Evolutionary conservation across 345 rosid species (phyloP), one percentile per base, ranked within the genome.

Genomic region (Gossypium rotundifolium): DNA sequence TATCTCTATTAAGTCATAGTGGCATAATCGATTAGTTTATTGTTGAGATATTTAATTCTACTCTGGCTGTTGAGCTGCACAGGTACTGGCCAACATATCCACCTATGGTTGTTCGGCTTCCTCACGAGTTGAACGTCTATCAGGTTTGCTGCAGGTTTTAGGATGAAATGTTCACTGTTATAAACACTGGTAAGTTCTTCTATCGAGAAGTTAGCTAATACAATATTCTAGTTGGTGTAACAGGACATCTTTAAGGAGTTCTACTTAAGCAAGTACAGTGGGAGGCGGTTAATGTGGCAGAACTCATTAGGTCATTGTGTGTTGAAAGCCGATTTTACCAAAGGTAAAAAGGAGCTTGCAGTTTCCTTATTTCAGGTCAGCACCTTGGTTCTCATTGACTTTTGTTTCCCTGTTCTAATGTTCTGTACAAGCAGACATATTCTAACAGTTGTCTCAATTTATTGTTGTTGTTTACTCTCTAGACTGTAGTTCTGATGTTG

Each of bases 21-120:
- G 64, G 13, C 77, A 49, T 71, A 29, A 29, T 70, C 38, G 58
- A 42, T 27, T 72, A 67, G 48, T 55, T n/a, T 38, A 18, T 44
- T 72, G 10, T 62, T 7, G 7, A 53, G 23, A 40, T 48, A 12
- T 62, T 73, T 59, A 48, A 72, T 67, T 29, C 9, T 71, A 33
- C 6, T 79, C 79, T 23, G 71, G 27, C 83, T 75, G 25, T 27
- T 81, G 74, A 33, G 40, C 7, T 33, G 40, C 40, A 91, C 83
- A 95, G 99, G 75, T 95, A 91, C 83, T 95, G 99, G 99, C 99
- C 99, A 71, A 95, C 98, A 46, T 95, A 95, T 84, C 97, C 98
- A 23, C 99, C 96, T 58, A 93, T 93, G 96, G 97, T 89, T 85
- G 94, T 95, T 53, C 89, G 97, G 82, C 98, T 95, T 77, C 99